Evolutionary conservation across 2,329 filamentous ascomycete species (phyloP), one percentile per base, ranked within the genome.

Genomic region (Arthrobotrys conoides): DNA sequence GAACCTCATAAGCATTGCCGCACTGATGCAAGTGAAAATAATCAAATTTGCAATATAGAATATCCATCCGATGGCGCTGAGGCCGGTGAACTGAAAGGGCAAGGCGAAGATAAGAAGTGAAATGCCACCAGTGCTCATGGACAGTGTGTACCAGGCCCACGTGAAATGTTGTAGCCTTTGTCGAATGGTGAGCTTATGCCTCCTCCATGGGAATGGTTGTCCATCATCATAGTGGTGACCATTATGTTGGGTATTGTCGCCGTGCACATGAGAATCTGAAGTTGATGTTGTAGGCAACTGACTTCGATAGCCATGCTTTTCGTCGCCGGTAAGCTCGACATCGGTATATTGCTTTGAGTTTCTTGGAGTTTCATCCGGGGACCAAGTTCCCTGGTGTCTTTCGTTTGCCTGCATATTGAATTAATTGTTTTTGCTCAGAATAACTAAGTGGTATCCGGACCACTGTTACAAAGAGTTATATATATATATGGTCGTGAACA

Each of bases 121-220:
- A 0, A 94, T 84, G 0, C 91, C 91, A 38, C 92, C 92, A 0
- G 91, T 92, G 59, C 90, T 91, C 91, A 93, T 93, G 1, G 91
- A 90, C 36, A 90, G 86, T 0, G 91, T 91, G 84, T 91, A 94
- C 91, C 91, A 93, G 18, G 89, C 90, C 90, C 90, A 91, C 0
- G 89, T 91, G 82, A 91, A 90, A 84, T 91, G 89, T 55, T 86
- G 84, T 27, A 89, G 83, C 3, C 88, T 84, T 69, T 87, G 82
- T 67, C 85, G 85, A 20, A 88, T 71, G 3, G 75, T 72, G 20
- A 78, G 63, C 38, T 72, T 78, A 6, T 78, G 68, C 24, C 75
- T 55, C 36, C 75, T 72, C 75, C 75, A 78, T 4, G 75, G 75
- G 24, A 65, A 57, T 27, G 71, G 65, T 12, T 66, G 44, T 3